Evolutionary conservation across 495 filamentous ascomycete genomes (phyloP).

Genomic region (Podospora bellae-mahoneyi): DNA sequence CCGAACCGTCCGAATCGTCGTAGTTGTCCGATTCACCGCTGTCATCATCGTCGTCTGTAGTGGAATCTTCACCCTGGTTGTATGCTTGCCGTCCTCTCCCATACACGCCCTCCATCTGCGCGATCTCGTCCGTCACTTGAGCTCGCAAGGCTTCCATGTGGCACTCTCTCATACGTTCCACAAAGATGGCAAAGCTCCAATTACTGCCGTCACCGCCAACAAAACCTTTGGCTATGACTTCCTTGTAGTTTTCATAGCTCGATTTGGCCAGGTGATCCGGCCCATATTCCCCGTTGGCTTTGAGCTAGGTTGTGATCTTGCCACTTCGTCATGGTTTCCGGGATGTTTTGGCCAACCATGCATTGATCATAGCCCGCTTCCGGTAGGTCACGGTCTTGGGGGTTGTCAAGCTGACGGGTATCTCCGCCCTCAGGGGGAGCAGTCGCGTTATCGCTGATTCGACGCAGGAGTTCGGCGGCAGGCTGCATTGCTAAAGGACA

Average conservation of each 20-base stretch:
- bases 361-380: neutral
- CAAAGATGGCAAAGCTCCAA: neutral
- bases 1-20: too few relatives aligned
- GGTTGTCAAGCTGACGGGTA: neutral
- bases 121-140: neutral
- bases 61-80: too few relatives aligned
- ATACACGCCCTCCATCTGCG: neutral
- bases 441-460: neutral
- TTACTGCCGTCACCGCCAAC: neutral
- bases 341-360: neutral
- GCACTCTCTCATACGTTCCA: neutral
- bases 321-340: neutral
- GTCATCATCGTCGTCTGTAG: too few relatives aligned
- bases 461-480: neutral
- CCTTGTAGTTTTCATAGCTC: neutral
- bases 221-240: neutral
- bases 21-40: too few relatives aligned
- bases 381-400: neutral
- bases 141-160: neutral
- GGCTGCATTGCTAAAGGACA: neutral
- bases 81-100: too few relatives aligned
- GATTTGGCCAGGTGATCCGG: neutral
- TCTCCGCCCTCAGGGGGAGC: neutral
- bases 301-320: neutral
- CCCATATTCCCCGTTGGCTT: neutral